Percentiles rank a stretch among this genome's conserved stretches.
Evolutionary conservation across 1,284 basidiomycete species (phyloP).

Genomic region (Ceratobasidium sp.): DNA sequence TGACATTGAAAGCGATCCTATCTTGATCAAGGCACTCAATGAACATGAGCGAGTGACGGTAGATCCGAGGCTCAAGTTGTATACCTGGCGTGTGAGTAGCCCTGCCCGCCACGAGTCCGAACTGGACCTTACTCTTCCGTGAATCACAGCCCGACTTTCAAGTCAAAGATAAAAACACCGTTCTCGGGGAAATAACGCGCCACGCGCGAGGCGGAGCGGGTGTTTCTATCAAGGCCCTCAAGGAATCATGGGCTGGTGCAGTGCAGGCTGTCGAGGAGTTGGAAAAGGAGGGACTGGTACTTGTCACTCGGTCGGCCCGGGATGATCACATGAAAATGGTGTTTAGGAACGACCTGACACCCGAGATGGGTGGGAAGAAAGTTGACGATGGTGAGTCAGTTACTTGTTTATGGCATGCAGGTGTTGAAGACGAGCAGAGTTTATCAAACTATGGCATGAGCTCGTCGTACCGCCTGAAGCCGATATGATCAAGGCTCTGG

Average conservation of each 20-base stretch:
- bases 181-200: constrained; percentile 81
- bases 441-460: constrained; percentile 83
- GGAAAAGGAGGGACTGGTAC: constrained; percentile 84
- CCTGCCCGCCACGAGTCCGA: neutral
- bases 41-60: constrained; percentile 78
- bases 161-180: constrained; percentile 79
- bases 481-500: constrained; percentile 76
- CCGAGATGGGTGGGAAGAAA: constrained; percentile 68
- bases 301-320: constrained; percentile 82
- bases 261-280: constrained; percentile 81
- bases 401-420: constrained; percentile 18
- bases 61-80: constrained; percentile 83
- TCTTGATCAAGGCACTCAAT: constrained; percentile 78
- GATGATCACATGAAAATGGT: constrained; percentile 87
- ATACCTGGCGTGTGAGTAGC: constrained; percentile 70
- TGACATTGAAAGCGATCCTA: constrained; percentile 68
- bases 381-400: constrained; percentile 77
- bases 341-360: constrained; percentile 89
- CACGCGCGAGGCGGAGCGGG: constrained; percentile 80
- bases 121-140: constrained; percentile 16
- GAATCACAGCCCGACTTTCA: constrained; percentile 78
- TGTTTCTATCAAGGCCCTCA: constrained; percentile 80
- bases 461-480: constrained; percentile 84
- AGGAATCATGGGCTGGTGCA: constrained; percentile 90
- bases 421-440: constrained; percentile 61